Percentiles rank a stretch among this genome's conserved stretches.
Evolutionary conservation across 2,329 filamentous ascomycete species (phyloP).

Genomic region (Ophiosphaerella herpotricha): DNA sequence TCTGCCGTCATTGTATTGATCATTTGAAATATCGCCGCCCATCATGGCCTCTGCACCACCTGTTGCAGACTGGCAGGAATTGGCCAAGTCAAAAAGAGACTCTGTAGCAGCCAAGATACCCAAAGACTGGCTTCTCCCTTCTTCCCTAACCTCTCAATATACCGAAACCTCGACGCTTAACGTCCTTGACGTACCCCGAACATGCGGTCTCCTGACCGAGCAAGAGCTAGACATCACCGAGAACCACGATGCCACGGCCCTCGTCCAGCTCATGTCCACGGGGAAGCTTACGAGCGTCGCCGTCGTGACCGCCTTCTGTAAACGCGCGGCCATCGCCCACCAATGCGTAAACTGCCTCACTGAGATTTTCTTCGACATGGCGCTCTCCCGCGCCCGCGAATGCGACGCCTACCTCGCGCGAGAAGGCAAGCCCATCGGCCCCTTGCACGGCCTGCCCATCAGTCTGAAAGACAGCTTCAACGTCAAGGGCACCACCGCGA

Average conservation of each 20-base stretch:
- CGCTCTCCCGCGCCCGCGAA: conserved; percentile 43
- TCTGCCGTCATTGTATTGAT: neutral
- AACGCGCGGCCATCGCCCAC: conserved; percentile 60
- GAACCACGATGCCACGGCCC: conserved; percentile 38
- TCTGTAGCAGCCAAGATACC: conserved; percentile 37
- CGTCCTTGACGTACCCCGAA: conserved; percentile 37
- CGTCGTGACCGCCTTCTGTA: conserved; percentile 59
- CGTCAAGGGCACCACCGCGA: conserved; percentile 61
- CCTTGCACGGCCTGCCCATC: conserved; percentile 60
- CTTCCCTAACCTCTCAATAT: conserved; percentile 21
- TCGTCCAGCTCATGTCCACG: conserved; percentile 32
- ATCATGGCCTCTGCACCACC: conserved; percentile 12
- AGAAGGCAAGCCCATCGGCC: conserved; percentile 52
- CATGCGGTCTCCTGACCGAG: conserved; percentile 36
- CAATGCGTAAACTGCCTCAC: conserved; percentile 58
- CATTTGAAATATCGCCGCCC: neutral
- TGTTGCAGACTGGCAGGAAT: conserved; percentile 35
- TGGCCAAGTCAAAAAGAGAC: conserved; percentile 37
- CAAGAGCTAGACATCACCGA: conserved; percentile 43
- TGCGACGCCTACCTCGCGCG: conserved; percentile 45
- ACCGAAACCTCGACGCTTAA: conserved; percentile 23
- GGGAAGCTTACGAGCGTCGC: conserved; percentile 41
- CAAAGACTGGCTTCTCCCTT: conserved; percentile 36
- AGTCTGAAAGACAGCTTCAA: conserved; percentile 61
- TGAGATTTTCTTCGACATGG: conserved; percentile 51